phyloP scores from a whole-genome alignment of 2,329 filamentous ascomycete species.

The Podosphaera leucotricha region DNA sequence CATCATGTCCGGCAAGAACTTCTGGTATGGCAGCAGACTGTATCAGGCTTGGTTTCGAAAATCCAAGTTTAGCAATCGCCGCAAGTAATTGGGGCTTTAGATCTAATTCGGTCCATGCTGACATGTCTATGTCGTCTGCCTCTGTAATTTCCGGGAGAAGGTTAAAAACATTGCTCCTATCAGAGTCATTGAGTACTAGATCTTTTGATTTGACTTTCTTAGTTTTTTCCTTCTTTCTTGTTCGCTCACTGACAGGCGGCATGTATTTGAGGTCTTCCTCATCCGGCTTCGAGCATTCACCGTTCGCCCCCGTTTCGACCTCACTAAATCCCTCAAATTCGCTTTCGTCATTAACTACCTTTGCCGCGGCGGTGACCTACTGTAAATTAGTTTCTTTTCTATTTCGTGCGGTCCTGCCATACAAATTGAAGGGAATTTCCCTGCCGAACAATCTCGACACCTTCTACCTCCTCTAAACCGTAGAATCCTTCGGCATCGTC shows the following conservation, averaged over 20 bases:
- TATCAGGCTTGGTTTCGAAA: slow-evolving; percentile 59
- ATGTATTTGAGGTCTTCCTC: slow-evolving; percentile 2
- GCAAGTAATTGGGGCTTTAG: slow-evolving; percentile 50
- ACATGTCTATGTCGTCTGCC: slow-evolving; percentile 44
- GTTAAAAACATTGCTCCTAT: slow-evolving; percentile 13
- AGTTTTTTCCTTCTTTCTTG: slow-evolving; percentile 12
- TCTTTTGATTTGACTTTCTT: slow-evolving; percentile 12
- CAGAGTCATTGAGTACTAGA: slow-evolving; percentile 11
- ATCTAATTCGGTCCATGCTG: slow-evolving; percentile 52
- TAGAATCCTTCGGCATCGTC: slow-evolving; percentile 88
- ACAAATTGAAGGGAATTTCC: slow-evolving; percentile 35
- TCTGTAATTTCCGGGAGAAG: slow-evolving; percentile 29
- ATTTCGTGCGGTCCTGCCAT: slow-evolving; percentile 5
- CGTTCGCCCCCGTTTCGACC: slow-evolving; percentile 13
- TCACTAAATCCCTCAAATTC: slow-evolving; percentile 46
- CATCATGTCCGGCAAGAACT: slow-evolving; percentile 62
- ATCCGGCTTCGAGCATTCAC: slow-evolving; percentile 9
- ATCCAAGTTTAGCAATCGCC: slow-evolving; percentile 57
- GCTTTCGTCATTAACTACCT: slow-evolving; percentile 20
- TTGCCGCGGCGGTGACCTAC: slow-evolving; percentile 11
- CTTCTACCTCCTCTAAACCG: slow-evolving; percentile 75
- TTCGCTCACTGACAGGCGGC: slow-evolving; percentile 9
- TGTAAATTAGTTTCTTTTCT: slow-evolving; percentile 3
- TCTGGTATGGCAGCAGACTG: slow-evolving; percentile 61
- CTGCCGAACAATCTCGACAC: slow-evolving; percentile 59